Conservation (phyloP, 352 stramenopile species). For the Globisporangium rhizosaccharum region DNA sequence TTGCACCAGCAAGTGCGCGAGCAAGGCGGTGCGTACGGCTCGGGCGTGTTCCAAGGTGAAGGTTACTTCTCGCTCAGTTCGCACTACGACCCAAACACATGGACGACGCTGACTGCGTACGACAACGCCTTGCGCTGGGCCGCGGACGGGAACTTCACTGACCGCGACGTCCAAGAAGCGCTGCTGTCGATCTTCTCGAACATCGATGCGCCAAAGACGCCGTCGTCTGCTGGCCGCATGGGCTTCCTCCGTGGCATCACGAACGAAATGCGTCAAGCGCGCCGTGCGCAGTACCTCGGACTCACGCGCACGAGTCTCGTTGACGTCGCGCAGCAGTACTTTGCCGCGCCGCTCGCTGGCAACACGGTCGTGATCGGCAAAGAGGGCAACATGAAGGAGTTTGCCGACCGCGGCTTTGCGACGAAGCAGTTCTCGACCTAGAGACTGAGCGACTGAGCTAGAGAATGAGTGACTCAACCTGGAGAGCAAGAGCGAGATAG, state of each 20-base stretch:
- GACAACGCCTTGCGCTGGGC: constrained; percentile 50
- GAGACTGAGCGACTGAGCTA: neutral
- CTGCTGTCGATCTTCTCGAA: constrained; percentile 70
- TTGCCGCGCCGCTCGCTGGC: constrained; percentile 15
- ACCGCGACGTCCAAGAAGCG: constrained; percentile 77
- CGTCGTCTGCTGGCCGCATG: constrained; percentile 71
- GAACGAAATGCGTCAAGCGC: constrained; percentile 75
- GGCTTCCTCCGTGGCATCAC: constrained; percentile 76
- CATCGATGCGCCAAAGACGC: constrained; percentile 72
- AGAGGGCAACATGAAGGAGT: constrained; percentile 38
- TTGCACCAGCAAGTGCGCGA: constrained; percentile 80
- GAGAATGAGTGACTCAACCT: too few relatives aligned
- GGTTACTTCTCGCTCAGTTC: constrained; percentile 78
- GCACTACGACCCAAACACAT: constrained; percentile 83
- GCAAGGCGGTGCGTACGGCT: constrained; percentile 75
- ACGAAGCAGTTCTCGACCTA: constrained; percentile 29
- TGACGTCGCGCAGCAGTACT: constrained; percentile 51
- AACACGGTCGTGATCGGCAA: constrained; percentile 57
- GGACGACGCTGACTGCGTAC: constrained; percentile 72
- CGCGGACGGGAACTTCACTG: constrained; percentile 42
- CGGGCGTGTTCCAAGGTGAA: constrained; percentile 62
- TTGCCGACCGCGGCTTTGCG: constrained; percentile 34
- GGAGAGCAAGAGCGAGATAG: neutral
- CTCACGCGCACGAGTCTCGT: constrained; percentile 40
- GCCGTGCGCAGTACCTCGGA: constrained; percentile 62